Evolutionary conservation across 345 rosid species (phyloP), one percentile per base, ranked within the genome.

Genomic region (Dipteronia sinensis): DNA sequence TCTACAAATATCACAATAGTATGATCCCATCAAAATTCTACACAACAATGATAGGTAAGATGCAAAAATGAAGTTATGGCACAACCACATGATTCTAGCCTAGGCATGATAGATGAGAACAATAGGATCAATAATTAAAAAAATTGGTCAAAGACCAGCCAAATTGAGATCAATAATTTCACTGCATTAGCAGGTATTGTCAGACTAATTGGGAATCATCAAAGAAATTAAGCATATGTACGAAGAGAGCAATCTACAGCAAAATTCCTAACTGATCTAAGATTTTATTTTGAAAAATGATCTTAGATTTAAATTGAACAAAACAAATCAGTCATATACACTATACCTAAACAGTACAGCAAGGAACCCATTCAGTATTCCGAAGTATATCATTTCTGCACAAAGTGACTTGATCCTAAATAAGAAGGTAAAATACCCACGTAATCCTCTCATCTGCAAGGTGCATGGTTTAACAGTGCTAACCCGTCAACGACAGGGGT

Each of bases 1-100:
- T 89, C 98, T 94, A 65, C 53, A 79, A 25, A 51, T 46, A 74
- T 62, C 13, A 58, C 25, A 69, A 58, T 23, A 46, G 55, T 0
- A 20, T 42, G 22, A 73, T 62, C 17, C 12, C 61, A 73, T 76
- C 67, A 76, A 64, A 61, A 61, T 7, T 38, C 16, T 58, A 66
- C 46, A 80, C 1, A 6, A n/a, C 16, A 34, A 44, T 56, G 49
- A 15, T 2, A n/a, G 16, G 11, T 23, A 72, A 55, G 27, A 65
- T 25, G 53, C 25, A 40, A 44, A 69, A 69, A 67, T 40, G 49
- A 67, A 40, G 51, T 67, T 67, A 67, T 40, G 27, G 49, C 16
- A 56, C 17, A 64, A 49, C 12, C 69, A 20, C 8, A 31, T 4
- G 51, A 49, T 51, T 19, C 71, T n/a, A 65, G 59, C 29, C 20